Evolutionary conservation across 2,329 filamentous ascomycete species (phyloP).

Genomic region (Penicillium brasilianum): DNA sequence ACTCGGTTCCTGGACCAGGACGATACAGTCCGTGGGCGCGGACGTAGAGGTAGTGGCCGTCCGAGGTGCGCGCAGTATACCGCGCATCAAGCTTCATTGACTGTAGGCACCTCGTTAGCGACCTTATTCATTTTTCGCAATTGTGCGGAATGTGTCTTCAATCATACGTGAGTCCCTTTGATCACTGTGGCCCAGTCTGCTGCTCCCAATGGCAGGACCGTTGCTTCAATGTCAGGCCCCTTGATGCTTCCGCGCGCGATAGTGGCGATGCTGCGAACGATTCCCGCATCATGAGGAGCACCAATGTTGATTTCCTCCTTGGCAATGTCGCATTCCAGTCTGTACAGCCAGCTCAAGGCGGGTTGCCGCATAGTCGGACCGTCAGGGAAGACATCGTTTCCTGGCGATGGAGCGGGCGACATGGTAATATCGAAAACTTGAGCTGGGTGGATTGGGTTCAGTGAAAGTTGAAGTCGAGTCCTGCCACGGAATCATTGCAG

Average conservation of each 20-base stretch:
- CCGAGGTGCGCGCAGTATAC: slow-evolving; percentile 30
- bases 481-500: neutral
- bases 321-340: slow-evolving; percentile 32
- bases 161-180: slow-evolving; percentile 31
- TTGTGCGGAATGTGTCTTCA: no score
- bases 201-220: slow-evolving; percentile 28
- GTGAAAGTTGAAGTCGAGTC: neutral
- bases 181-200: slow-evolving; percentile 32
- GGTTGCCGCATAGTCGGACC: slow-evolving; percentile 34
- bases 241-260: slow-evolving; percentile 31
- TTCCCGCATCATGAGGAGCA: slow-evolving; percentile 28
- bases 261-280: slow-evolving; percentile 31
- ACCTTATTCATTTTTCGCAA: no score
- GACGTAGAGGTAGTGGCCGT: slow-evolving; percentile 31
- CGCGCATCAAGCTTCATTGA: slow-evolving; percentile 33
- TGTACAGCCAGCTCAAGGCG: slow-evolving; percentile 28
- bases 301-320: slow-evolving; percentile 31
- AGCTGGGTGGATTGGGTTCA: neutral
- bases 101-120: slow-evolving; percentile 11
- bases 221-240: slow-evolving; percentile 29
- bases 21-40: slow-evolving; percentile 35
- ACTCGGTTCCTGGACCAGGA: slow-evolving; percentile 30
- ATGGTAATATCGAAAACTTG: neutral
- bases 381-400: slow-evolving; percentile 29
- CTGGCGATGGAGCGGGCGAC: slow-evolving; percentile 23